Percentiles rank a stretch among this genome's conserved stretches.
Conservation (phyloP, 495 filamentous ascomycete genomes). For the Aspergillus funiculosus region DNA sequence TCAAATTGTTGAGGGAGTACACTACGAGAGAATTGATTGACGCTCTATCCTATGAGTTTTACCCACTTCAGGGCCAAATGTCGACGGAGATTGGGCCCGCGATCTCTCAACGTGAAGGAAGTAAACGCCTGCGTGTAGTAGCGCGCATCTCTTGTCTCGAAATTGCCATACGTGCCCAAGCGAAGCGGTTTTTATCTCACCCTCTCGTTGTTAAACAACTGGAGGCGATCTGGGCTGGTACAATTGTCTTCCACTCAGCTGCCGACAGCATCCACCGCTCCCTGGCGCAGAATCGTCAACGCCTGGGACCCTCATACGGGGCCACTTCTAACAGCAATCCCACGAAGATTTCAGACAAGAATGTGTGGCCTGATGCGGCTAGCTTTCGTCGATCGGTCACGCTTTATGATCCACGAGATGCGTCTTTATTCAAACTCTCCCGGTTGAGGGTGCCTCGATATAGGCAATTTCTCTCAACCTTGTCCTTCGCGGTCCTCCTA, state of each 20-base stretch:
- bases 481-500: conserved; percentile 74
- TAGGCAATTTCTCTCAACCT: conserved; percentile 78
- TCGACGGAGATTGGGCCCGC: conserved; percentile 32
- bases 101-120: conserved; percentile 23
- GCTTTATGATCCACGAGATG: conserved; percentile 84
- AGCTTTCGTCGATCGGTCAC: conserved; percentile 64
- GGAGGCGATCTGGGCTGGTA: conserved; percentile 93
- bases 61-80: conserved; percentile 77
- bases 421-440: conserved; percentile 85
- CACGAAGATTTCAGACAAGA: background rate
- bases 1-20: conserved; percentile 85
- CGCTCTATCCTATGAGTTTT: conserved; percentile 89
- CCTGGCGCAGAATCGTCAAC: conserved; percentile 18
- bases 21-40: conserved; percentile 82
- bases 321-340: conserved; percentile 1
- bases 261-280: conserved; percentile 74
- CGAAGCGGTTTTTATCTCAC: conserved; percentile 85
- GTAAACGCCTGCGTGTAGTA: conserved; percentile 42
- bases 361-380: conserved; percentile 1
- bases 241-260: conserved; percentile 82
- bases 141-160: conserved; percentile 83
- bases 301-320: conserved; percentile 2
- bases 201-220: conserved; percentile 86
- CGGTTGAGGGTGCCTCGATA: conserved; percentile 85
- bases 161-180: conserved; percentile 81